Percentiles rank a stretch among this genome's conserved stretches.
Conservation (phyloP, 2,329 filamentous ascomycete species). For the Chalaropsis thielavioides region DNA sequence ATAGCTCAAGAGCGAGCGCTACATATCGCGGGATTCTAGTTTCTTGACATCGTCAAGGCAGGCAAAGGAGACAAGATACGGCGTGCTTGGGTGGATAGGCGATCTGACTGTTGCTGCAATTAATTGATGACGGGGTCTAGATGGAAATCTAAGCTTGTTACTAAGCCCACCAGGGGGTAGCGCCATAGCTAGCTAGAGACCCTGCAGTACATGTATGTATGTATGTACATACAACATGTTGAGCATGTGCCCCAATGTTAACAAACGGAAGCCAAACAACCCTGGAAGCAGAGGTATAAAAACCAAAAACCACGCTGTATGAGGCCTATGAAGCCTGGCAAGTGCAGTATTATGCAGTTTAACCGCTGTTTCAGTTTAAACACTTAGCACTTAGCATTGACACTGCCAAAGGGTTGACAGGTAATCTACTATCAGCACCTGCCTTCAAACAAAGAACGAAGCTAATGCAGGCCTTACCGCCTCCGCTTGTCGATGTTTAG, state of each 20-base stretch:
- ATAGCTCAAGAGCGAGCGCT: background rate
- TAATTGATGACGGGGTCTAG: background rate
- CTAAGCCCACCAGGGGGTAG: background rate
- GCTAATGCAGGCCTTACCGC: slow-evolving; percentile 1
- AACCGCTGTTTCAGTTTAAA: background rate
- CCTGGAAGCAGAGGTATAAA: background rate
- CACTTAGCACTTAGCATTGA: background rate
- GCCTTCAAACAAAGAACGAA: background rate
- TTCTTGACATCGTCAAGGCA: background rate
- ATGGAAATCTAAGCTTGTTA: background rate
- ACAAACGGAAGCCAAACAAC: background rate
- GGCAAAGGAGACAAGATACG: background rate
- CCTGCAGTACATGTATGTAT: background rate
- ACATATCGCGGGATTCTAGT: background rate
- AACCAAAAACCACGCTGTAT: background rate
- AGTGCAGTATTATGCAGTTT: background rate
- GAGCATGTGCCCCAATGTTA: too few species aligned
- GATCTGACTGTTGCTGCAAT: background rate
- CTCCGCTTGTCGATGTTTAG: background rate
- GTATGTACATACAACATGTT: background rate
- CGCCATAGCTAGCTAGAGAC: background rate
- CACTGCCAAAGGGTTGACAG: background rate
- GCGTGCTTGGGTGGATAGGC: background rate
- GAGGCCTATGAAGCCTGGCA: background rate
- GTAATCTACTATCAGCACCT: background rate